Percentiles rank a stretch among this genome's conserved stretches.
These are phyloP conservation scores for Carex arenaria DNA, from an alignment of 202 grass and related monocot species.

Conservation along the genomic window DNA sequence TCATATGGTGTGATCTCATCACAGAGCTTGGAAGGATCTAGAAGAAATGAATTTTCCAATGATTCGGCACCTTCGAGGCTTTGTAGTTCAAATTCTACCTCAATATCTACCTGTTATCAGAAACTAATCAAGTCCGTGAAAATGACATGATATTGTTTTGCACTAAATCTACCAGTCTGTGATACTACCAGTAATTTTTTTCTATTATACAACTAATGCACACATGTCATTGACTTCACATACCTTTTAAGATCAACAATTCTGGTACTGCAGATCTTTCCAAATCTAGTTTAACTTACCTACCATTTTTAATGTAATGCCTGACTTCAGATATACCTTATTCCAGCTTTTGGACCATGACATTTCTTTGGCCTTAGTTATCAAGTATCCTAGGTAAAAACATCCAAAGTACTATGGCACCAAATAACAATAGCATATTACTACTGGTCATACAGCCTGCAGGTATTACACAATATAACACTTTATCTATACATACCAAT, in stretches of 20 bases:
- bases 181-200: not conserved
- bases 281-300: not conserved
- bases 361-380: not conserved
- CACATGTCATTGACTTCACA: not conserved
- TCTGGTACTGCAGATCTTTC: not conserved
- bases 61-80: constrained; percentile 30
- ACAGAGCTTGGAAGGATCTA: constrained; percentile 54
- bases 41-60: constrained; percentile 29
- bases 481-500: not conserved
- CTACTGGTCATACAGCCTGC: not conserved
- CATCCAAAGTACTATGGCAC: not conserved
- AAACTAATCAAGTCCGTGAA: not conserved
- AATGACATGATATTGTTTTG: not conserved
- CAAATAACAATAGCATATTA: not conserved
- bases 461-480: not conserved
- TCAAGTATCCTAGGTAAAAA: not conserved
- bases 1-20: constrained; percentile 40
- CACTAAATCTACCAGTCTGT: not conserved
- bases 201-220: not conserved
- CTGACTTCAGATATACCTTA: not conserved
- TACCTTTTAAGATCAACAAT: not conserved
- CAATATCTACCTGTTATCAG: constrained; percentile 46
- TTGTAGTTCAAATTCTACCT: constrained; percentile 42
- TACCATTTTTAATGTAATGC: not conserved
- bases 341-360: not conserved